These are phyloP conservation scores for Yamadazyma trypodendri DNA, from an alignment of 1,139 yeast genomes.

Conservation along the genomic window DNA sequence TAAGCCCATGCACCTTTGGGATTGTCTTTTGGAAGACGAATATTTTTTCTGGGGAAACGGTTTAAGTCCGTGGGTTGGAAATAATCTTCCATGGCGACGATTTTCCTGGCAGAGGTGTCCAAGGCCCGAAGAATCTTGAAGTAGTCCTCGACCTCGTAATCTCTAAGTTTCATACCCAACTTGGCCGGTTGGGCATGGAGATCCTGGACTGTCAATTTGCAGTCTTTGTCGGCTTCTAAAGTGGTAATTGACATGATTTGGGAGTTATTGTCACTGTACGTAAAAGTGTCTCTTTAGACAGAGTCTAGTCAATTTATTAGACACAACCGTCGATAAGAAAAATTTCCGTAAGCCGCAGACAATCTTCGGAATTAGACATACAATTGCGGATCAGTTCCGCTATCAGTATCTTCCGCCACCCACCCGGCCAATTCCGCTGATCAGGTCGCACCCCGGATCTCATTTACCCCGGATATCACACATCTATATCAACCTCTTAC, in stretches of 20 bases:
- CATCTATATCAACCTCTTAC: background rate
- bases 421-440: too few relatives aligned
- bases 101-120: conserved; percentile 28
- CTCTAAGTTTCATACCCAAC: conserved; percentile 22
- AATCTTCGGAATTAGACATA: too few relatives aligned
- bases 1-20: conserved; percentile 36
- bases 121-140: conserved; percentile 27
- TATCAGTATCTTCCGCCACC: too few relatives aligned
- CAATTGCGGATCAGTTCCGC: too few relatives aligned
- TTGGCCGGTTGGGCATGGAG: conserved; percentile 25
- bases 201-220: conserved; percentile 24
- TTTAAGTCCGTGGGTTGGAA: conserved; percentile 20
- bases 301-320: too few relatives aligned
- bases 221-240: conserved; percentile 23
- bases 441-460: too few relatives aligned
- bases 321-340: background rate
- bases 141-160: conserved; percentile 28
- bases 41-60: conserved; percentile 29
- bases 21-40: conserved; percentile 25
- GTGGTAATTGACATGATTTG: conserved; percentile 28
- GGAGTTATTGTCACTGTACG: too few relatives aligned
- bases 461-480: background rate
- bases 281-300: too few relatives aligned
- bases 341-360: too few relatives aligned
- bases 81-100: conserved; percentile 27